Evolutionary conservation across 768 basidiomycete species (phyloP).

Genomic region (Podaxis sp.): DNA sequence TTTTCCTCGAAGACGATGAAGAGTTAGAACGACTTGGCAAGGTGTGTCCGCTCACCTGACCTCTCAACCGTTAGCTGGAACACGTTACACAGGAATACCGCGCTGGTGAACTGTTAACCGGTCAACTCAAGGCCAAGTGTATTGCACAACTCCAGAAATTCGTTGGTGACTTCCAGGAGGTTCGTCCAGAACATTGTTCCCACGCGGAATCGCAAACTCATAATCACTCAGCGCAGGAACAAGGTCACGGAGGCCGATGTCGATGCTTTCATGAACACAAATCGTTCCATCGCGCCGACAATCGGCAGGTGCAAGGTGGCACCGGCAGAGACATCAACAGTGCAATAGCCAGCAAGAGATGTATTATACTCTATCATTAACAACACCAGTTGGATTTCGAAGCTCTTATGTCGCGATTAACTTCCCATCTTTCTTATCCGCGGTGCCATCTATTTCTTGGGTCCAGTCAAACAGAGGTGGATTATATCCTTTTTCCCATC

Average conservation of each 20-base stretch:
- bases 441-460: slow-evolving; percentile 33
- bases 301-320: slow-evolving; percentile 37
- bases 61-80: background rate
- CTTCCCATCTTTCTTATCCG: slow-evolving; percentile 14
- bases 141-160: slow-evolving; percentile 82
- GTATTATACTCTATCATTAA: background rate
- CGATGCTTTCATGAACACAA: slow-evolving; percentile 76
- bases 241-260: slow-evolving; percentile 79
- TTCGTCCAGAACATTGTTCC: slow-evolving; percentile 20
- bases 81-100: slow-evolving; percentile 75
- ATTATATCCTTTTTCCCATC: slow-evolving; percentile 45
- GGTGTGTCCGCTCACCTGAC: slow-evolving; percentile 41
- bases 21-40: slow-evolving; percentile 74
- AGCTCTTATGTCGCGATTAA: slow-evolving; percentile 17
- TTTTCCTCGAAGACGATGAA: slow-evolving; percentile 96
- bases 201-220: slow-evolving; percentile 13
- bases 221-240: slow-evolving; percentile 60
- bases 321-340: background rate
- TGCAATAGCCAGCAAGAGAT: background rate
- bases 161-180: slow-evolving; percentile 83
- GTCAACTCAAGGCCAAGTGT: slow-evolving; percentile 87
- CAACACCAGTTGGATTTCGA: background rate
- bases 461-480: slow-evolving; percentile 51
- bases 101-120: slow-evolving; percentile 82
- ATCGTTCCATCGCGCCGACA: slow-evolving; percentile 69